Base-by-base conservation (phyloP, 371 early-diverging fungal species). In the Basidiobolus meristosporus region DNA sequence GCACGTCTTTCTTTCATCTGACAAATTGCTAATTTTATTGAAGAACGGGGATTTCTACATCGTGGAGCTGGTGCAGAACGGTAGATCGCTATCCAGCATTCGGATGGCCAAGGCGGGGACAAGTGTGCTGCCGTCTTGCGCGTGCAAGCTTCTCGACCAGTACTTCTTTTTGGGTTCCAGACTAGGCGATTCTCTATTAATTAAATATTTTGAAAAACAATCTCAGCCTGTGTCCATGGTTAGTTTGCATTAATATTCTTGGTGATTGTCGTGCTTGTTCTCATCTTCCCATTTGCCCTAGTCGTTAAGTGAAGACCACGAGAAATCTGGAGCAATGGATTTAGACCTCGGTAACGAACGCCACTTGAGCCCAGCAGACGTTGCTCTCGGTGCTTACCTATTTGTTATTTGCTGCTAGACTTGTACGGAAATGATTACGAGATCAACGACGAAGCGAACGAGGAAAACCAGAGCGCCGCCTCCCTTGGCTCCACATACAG, bases 111-210 rank as follows among this genome's bases (percentile, higher is more conserved):
- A 53, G 41, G 60, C 52, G 7, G 68, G 65, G 20, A 43, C 51
- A 16, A 49, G 53, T 22, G 55, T 62, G 32, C 51, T 62, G 21
- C 71, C 77, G 0, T 71, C 78, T 3, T 79, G 84, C 47, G 68
- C 60, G 11, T 53, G 68, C 26, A 53, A 54, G 21, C 43, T 80
- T 14, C 63, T 62, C 15, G 41, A 59, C 0, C 62, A 74, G 5
- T 76, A 77, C 41, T 60, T 89, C 35, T 91, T 96, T 56, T 50
- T 85, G 12, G 89, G 82, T 1, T 80, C 81, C 4, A 60, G 73
- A n/a, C 66, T 74, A 3, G 73, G 80, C 1, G 82, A 91, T 49
- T 77, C 85, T 0, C 49, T 82, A 38, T 53, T 96, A 45, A 56
- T 95, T 38, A 72, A 79, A 43, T 73, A 72, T 43, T 36, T 19